These are phyloP conservation scores for Solanum dulcamara DNA, from an alignment of 257 asterid species.

Conservation along the genomic window DNA sequence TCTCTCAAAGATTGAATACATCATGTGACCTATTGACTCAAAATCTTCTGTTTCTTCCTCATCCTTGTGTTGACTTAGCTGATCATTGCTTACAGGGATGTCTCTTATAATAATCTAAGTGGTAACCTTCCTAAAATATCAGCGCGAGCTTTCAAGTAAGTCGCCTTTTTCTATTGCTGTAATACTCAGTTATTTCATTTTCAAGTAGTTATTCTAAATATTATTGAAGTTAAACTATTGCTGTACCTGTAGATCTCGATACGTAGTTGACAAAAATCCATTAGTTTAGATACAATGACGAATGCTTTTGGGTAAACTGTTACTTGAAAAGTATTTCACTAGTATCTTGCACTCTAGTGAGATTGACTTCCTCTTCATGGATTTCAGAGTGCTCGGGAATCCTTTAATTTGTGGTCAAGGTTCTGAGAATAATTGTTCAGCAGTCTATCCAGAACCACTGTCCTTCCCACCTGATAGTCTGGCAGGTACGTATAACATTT, in stretches of 20 bases:
- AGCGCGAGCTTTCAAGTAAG: slow-evolving; percentile 65
- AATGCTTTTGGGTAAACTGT: not conserved
- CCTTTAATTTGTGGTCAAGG: slow-evolving; percentile 69
- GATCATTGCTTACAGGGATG: slow-evolving; percentile 52
- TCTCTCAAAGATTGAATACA: slow-evolving; percentile 24
- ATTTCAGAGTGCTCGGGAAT: slow-evolving; percentile 69
- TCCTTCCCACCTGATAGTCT: slow-evolving; percentile 59
- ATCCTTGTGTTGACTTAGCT: not conserved
- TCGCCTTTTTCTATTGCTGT: not conserved
- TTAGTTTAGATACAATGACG: not conserved
- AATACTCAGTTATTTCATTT: not conserved
- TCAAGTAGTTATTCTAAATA: not conserved
- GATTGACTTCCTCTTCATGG: slow-evolving; percentile 1
- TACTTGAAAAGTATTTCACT: not conserved
- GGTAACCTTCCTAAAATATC: slow-evolving; percentile 30
- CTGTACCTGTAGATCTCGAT: not conserved
- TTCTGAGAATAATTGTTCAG: slow-evolving; percentile 63
- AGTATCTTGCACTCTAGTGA: not conserved
- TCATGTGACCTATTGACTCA: not conserved
- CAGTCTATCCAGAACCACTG: slow-evolving; percentile 66
- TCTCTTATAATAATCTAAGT: slow-evolving; percentile 45
- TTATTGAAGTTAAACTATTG: not conserved
- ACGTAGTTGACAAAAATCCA: not conserved
- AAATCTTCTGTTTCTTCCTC: not conserved
- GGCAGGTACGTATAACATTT: slow-evolving; percentile 26